These are phyloP conservation scores for Silene vulgaris DNA, from an alignment of 179 eudicot species.

Conservation along the genomic window DNA sequence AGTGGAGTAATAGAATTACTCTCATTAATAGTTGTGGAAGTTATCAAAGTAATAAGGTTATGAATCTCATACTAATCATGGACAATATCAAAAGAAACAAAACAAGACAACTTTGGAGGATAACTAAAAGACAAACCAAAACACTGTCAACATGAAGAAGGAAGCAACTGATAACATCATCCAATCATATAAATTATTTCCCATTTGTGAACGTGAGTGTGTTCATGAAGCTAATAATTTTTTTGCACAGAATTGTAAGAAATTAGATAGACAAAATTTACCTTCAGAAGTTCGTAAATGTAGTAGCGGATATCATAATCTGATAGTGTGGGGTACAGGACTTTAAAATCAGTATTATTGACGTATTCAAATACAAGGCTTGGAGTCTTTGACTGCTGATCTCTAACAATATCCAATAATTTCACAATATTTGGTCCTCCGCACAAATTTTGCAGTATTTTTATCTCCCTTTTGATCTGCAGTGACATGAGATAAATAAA, in stretches of 20 bases:
- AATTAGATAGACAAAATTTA: slow-evolving; percentile 18
- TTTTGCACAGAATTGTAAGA: background rate
- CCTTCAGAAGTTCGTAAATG: slow-evolving; percentile 90
- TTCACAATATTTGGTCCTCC: slow-evolving; percentile 95
- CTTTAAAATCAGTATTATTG: slow-evolving; percentile 89
- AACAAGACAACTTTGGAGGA: background rate
- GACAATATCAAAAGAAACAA: background rate
- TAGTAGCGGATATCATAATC: slow-evolving; percentile 91
- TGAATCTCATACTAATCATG: background rate
- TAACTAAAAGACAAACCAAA: background rate
- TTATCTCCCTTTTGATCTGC: slow-evolving; percentile 94
- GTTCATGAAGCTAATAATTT: background rate
- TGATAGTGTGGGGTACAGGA: slow-evolving; percentile 80
- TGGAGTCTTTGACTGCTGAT: slow-evolving; percentile 95
- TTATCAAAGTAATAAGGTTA: background rate
- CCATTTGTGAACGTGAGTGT: background rate
- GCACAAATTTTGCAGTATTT: slow-evolving; percentile 86
- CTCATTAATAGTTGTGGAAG: background rate
- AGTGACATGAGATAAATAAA: slow-evolving; percentile 16
- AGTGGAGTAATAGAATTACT: background rate
- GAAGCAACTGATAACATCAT: background rate
- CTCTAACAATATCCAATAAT: slow-evolving; percentile 90
- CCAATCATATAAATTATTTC: background rate
- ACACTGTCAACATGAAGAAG: background rate
- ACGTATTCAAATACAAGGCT: slow-evolving; percentile 89